A percentile compares a stretch with the other conserved stretches of the same genome.
Evolutionary conservation across 148 eudicot species (phyloP).

Genomic region (Rhododendron kiyosumense): DNA sequence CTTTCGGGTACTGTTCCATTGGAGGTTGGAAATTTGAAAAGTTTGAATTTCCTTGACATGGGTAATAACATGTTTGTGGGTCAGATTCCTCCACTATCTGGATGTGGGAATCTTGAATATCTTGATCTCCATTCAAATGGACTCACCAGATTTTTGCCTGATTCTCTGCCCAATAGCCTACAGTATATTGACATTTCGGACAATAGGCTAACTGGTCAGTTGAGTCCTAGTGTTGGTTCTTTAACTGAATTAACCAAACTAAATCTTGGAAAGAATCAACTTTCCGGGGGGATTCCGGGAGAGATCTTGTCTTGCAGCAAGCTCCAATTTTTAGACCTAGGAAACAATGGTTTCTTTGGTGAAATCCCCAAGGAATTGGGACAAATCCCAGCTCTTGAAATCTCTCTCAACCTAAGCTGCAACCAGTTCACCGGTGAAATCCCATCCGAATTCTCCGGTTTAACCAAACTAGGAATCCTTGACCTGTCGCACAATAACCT

Average conservation of each 20-base stretch:
- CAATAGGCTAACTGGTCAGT: slow-evolving; percentile 56
- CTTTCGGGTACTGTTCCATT: slow-evolving; percentile 83
- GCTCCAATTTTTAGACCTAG: slow-evolving; percentile 77
- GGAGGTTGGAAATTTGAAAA: slow-evolving; percentile 65
- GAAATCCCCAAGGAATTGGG: slow-evolving; percentile 81
- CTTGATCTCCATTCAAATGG: slow-evolving; percentile 85
- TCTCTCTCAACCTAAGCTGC: slow-evolving; percentile 77
- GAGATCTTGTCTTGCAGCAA: slow-evolving; percentile 70
- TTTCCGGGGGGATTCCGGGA: slow-evolving; percentile 71
- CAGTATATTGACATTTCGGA: slow-evolving; percentile 81
- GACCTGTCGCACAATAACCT: slow-evolving; percentile 85
- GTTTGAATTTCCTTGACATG: slow-evolving; percentile 78
- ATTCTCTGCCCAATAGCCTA: slow-evolving; percentile 61
- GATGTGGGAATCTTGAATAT: slow-evolving; percentile 66
- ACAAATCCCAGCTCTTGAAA: slow-evolving; percentile 73
- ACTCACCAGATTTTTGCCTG: slow-evolving; percentile 56
- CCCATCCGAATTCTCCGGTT: slow-evolving; percentile 62
- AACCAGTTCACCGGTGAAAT: slow-evolving; percentile 69
- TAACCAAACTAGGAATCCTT: slow-evolving; percentile 65
- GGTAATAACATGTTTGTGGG: slow-evolving; percentile 66
- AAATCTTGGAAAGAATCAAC: slow-evolving; percentile 58
- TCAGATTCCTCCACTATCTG: slow-evolving; percentile 53
- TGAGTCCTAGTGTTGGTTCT: slow-evolving; percentile 54
- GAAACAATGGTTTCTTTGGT: slow-evolving; percentile 71
- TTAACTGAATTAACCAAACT: slow-evolving; percentile 72